These are phyloP conservation scores for Botryotinia globosa DNA, from an alignment of 2,329 filamentous ascomycete genomes.

Conservation along the genomic window DNA sequence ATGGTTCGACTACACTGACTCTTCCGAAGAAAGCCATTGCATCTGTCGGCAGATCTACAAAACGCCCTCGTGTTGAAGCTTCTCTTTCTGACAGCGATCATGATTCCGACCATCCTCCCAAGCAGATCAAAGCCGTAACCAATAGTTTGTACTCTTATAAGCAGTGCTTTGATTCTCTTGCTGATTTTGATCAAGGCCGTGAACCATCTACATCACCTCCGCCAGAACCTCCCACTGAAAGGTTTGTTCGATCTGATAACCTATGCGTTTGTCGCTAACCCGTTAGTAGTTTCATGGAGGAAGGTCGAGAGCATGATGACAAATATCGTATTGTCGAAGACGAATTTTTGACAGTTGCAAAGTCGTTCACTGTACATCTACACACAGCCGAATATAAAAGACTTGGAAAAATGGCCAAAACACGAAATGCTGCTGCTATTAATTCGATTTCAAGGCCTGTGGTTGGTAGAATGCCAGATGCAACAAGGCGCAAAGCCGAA, in stretches of 20 bases:
- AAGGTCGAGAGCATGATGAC: constrained; percentile 66
- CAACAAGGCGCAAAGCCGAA: constrained; percentile 36
- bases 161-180: not conserved
- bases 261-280: not conserved
- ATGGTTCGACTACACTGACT: constrained; percentile 14
- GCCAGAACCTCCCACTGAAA: constrained; percentile 48
- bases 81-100: constrained; percentile 6
- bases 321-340: constrained; percentile 81
- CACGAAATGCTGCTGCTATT: constrained; percentile 51
- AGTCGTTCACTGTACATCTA: constrained; percentile 69
- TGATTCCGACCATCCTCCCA: not conserved
- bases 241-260: constrained; percentile 36
- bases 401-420: constrained; percentile 56
- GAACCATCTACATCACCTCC: constrained; percentile 53
- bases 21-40: constrained; percentile 16
- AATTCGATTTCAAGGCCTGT: constrained; percentile 43
- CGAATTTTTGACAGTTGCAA: constrained; percentile 66
- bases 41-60: constrained; percentile 17
- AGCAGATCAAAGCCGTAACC: not conserved
- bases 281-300: constrained; percentile 51
- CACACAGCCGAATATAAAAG: constrained; percentile 75
- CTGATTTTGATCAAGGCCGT: constrained; percentile 25
- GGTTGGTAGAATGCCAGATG: constrained; percentile 35
- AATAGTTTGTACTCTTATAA: not conserved
- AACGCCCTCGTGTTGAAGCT: constrained; percentile 23